Conservation (phyloP, 2,329 filamentous ascomycete genomes). For the Phaeosphaeria sp. region DNA sequence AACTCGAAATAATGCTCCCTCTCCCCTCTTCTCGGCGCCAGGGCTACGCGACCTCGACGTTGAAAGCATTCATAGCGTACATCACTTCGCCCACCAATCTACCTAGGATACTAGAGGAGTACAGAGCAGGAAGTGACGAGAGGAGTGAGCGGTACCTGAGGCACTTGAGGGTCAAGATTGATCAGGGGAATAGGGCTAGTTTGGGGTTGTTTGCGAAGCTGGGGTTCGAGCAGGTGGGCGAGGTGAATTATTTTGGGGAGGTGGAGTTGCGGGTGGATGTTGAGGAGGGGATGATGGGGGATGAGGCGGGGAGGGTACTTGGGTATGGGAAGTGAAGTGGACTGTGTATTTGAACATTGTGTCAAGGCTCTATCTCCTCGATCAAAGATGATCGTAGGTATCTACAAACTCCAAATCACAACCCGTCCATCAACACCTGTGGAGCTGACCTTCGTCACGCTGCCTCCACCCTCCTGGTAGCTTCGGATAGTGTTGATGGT, state of each 20-base stretch:
- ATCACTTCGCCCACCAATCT: slow-evolving; percentile 59
- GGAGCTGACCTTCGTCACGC: slow-evolving; percentile 80
- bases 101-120: slow-evolving; percentile 64
- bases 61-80: slow-evolving; percentile 74
- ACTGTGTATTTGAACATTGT: too few relatives aligned
- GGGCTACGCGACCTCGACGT: slow-evolving; percentile 70
- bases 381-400: too few relatives aligned
- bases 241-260: slow-evolving; percentile 72
- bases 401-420: slow-evolving; percentile 56
- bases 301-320: neutral
- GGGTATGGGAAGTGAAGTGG: neutral
- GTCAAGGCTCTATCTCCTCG: too few relatives aligned
- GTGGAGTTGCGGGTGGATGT: slow-evolving; percentile 54
- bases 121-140: slow-evolving; percentile 35
- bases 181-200: slow-evolving; percentile 62
- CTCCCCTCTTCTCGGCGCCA: slow-evolving; percentile 61
- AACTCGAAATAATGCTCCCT: slow-evolving; percentile 89
- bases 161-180: slow-evolving; percentile 69
- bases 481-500: slow-evolving; percentile 85
- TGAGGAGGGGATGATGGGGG: neutral
- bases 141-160: slow-evolving; percentile 33
- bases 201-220: slow-evolving; percentile 67
- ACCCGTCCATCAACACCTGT: slow-evolving; percentile 57
- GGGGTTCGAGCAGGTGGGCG: slow-evolving; percentile 61
- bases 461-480: slow-evolving; percentile 71